Conservation (phyloP, 1,284 basidiomycete genomes). For the Amylostereum chailletii region DNA sequence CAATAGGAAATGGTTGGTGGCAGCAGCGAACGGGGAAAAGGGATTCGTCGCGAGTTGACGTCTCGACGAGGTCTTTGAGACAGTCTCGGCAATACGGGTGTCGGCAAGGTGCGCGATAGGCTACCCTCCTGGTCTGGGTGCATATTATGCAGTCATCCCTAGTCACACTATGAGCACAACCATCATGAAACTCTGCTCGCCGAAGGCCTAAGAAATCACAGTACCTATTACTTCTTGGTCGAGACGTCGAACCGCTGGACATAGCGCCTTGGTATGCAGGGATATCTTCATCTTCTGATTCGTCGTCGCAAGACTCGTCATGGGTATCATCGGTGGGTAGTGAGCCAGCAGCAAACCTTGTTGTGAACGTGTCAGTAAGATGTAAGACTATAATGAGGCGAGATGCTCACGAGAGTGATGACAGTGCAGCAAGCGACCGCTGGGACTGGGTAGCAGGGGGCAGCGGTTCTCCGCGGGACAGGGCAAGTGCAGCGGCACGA, state of each 20-base stretch:
- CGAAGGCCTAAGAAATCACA: neutral
- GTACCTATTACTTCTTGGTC: neutral
- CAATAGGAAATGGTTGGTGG: slow-evolving; percentile 22
- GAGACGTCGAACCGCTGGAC: neutral
- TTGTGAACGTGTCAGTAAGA: neutral
- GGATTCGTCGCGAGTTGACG: slow-evolving; percentile 29
- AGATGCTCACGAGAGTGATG: neutral
- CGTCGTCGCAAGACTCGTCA: neutral
- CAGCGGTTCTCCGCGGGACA: neutral
- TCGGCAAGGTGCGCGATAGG: slow-evolving; percentile 27
- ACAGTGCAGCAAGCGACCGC: neutral
- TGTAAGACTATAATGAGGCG: neutral
- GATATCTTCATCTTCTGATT: neutral
- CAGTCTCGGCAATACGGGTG: slow-evolving; percentile 32
- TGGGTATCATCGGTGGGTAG: neutral
- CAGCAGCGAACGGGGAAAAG: slow-evolving; percentile 41
- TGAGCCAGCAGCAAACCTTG: neutral
- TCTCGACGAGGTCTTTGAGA: slow-evolving; percentile 27
- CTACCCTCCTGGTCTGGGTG: slow-evolving; percentile 18
- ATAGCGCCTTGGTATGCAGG: neutral
- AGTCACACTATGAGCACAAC: neutral
- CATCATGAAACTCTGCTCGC: neutral
- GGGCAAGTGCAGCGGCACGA: neutral
- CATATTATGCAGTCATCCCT: slow-evolving; percentile 27
- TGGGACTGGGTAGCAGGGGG: neutral